These are phyloP conservation scores for Capillidium rhysosporum DNA, from an alignment of 371 early-diverging fungal species.

Conservation along the genomic window DNA sequence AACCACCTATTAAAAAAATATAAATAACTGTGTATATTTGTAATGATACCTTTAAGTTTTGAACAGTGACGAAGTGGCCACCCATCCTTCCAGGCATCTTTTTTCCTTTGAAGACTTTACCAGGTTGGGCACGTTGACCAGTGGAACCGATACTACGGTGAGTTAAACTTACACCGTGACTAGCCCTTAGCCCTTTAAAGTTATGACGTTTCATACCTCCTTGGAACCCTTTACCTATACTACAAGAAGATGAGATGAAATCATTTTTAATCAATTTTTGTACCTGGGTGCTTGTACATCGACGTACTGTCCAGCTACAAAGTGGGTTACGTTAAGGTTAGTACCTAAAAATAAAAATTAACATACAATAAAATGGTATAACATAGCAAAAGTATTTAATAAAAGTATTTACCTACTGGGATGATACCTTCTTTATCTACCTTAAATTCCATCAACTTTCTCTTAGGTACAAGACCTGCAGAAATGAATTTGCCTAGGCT, in stretches of 20 bases:
- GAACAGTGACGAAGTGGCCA: slow-evolving; percentile 57
- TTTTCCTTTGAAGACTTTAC: slow-evolving; percentile 86
- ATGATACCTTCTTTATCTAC: slow-evolving; percentile 71
- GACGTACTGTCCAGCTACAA: slow-evolving; percentile 85
- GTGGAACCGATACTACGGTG: slow-evolving; percentile 89
- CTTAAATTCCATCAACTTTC: slow-evolving; percentile 56
- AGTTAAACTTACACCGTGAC: slow-evolving; percentile 83
- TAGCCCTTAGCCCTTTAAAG: slow-evolving; percentile 77
- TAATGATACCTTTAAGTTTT: slow-evolving; percentile 42
- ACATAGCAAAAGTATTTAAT: too few relatives aligned
- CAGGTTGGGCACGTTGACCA: slow-evolving; percentile 79
- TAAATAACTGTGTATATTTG: neutral
- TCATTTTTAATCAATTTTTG: neutral
- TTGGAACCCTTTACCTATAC: slow-evolving; percentile 88
- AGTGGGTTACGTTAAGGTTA: slow-evolving; percentile 61
- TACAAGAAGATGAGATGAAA: slow-evolving; percentile 12
- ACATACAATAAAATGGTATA: neutral
- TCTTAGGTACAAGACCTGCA: slow-evolving; percentile 51
- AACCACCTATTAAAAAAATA: slow-evolving; percentile 24
- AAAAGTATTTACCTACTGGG: slow-evolving; percentile 35
- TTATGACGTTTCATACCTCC: slow-evolving; percentile 96
- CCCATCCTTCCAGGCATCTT: slow-evolving; percentile 97
- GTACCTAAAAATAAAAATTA: slow-evolving; percentile 20
- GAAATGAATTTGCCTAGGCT: slow-evolving; percentile 52
- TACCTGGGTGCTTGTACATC: slow-evolving; percentile 72